Percentiles rank a stretch among this genome's conserved stretches.
Conservation (phyloP, 2,329 filamentous ascomycete genomes). For the Nemania sp. region DNA sequence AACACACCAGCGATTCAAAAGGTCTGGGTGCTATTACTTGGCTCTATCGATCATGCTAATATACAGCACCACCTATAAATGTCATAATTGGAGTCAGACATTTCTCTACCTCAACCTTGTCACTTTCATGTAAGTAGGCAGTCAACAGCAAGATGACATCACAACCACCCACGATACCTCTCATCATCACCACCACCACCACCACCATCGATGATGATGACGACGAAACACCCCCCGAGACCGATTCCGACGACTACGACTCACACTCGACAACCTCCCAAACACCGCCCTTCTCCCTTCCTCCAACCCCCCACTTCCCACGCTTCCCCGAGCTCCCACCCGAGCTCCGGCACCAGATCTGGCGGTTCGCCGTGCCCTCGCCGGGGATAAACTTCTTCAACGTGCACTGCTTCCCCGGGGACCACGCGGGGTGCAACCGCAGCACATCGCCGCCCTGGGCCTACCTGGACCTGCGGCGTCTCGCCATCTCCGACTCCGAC, state of each 20-base stretch:
- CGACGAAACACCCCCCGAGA: not conserved
- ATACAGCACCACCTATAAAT: no score
- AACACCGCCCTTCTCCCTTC: not conserved
- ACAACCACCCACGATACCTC: slow-evolving; percentile 1
- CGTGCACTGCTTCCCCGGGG: slow-evolving; percentile 51
- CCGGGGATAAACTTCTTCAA: slow-evolving; percentile 54
- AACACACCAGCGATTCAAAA: no score
- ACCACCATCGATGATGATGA: not conserved
- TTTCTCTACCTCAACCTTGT: not conserved
- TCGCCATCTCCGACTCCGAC: slow-evolving; percentile 47
- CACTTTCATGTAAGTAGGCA: not conserved
- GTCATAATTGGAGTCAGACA: not conserved
- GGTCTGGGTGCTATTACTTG: no score
- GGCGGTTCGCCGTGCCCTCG: slow-evolving; percentile 43
- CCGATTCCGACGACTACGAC: slow-evolving; percentile 1
- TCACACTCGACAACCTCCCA: not conserved
- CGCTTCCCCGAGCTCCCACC: slow-evolving; percentile 46
- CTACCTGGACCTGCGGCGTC: slow-evolving; percentile 50
- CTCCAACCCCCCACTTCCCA: slow-evolving; percentile 34
- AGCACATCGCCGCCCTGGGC: slow-evolving; percentile 48
- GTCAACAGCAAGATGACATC: slow-evolving; percentile 30
- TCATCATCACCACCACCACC: not conserved
- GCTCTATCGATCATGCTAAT: no score
- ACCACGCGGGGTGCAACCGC: slow-evolving; percentile 46
- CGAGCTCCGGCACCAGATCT: slow-evolving; percentile 50